Evolutionary conservation across 306 rosid genomes (phyloP).

Genomic region (Glycine soja): DNA sequence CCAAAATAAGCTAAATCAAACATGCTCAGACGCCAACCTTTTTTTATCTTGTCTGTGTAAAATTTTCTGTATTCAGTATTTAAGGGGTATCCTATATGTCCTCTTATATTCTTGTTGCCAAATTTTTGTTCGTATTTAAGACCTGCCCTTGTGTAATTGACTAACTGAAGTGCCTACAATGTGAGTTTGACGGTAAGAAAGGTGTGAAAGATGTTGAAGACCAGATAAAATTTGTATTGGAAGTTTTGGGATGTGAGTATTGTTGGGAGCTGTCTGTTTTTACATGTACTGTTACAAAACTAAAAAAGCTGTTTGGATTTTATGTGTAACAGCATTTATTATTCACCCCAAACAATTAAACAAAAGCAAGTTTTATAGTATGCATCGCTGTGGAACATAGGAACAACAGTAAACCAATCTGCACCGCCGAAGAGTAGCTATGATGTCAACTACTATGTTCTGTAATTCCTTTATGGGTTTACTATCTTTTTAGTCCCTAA

Average conservation of each 20-base stretch:
- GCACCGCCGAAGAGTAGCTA: conserved; percentile 32
- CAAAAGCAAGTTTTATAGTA: conserved; percentile 3
- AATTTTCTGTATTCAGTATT: conserved; percentile 4
- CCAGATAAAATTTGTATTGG: conserved; percentile 13
- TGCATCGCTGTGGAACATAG: conserved; percentile 12
- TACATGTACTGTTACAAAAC: not conserved
- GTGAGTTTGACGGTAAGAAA: conserved; percentile 20
- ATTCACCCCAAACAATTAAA: conserved; percentile 3
- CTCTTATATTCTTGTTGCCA: conserved; percentile 36
- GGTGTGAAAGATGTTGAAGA: conserved; percentile 4
- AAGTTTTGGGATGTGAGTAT: conserved; percentile 14
- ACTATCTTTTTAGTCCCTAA: no score
- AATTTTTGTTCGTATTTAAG: conserved; percentile 8
- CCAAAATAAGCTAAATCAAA: not conserved
- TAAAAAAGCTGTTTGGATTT: conserved; percentile 10
- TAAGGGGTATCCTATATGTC: conserved; percentile 12
- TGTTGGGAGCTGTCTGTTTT: conserved; percentile 27
- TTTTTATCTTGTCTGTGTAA: conserved; percentile 21
- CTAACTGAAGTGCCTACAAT: conserved; percentile 13
- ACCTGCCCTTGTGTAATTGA: not conserved
- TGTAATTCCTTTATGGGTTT: not conserved
- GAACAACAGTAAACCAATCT: conserved; percentile 19
- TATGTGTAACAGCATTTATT: conserved; percentile 18
- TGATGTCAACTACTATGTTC: conserved; percentile 2
- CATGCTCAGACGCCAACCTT: not conserved